Base-by-base conservation (phyloP, 148 eudicot genomes). In the Amaranthus cruentus region DNA sequence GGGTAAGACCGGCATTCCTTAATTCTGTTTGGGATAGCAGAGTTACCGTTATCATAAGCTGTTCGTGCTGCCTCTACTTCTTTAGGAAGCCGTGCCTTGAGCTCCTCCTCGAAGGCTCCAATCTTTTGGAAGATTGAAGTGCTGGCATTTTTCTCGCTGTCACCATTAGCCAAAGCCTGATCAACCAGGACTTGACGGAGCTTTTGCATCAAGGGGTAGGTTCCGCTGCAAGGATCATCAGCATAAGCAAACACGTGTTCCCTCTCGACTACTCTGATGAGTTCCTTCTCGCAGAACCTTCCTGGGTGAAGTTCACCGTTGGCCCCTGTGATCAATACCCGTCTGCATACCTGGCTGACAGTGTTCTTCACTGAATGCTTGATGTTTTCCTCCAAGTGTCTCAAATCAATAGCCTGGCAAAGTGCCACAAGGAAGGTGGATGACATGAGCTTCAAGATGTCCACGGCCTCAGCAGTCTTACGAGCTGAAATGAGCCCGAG, bases 281-380 rank as follows among this genome's bases (percentile, higher is more conserved):
- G 71, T 46, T 92, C 96, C 83, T 84, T 81, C 77, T 90, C 97
- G n/a, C 96, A 90, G 77, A 90, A 90, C n/a, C 97, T 80, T 0
- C 92, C 87, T 0, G 91, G 97, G 76, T 89, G 97, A 7, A 89
- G 92, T 68, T 89, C 95, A 1, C 95, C 92, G n/a, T 87, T 92
- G 6, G 66, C 82, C 4, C 92, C 94, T 28, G 83, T 87, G 7
- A 88, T 88, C 3, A 92, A 76, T 4, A 87, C 84, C 50, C 76
- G 52, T 69, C 81, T 87, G 3, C 93, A 88, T 0, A 84, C 87
- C 63, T 88, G 96, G 85, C 87, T 85, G 0, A 92, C 90, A 0
- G 90, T 81, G 81, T 82, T 88, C 79, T 90, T 90, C 2, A 92
- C 91, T 5, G 84, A 76, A 44, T 56, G 73, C 72, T 65, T 86